Base-by-base conservation (phyloP, 495 filamentous ascomycete genomes). In the Amphirosellinia nigrospora region DNA sequence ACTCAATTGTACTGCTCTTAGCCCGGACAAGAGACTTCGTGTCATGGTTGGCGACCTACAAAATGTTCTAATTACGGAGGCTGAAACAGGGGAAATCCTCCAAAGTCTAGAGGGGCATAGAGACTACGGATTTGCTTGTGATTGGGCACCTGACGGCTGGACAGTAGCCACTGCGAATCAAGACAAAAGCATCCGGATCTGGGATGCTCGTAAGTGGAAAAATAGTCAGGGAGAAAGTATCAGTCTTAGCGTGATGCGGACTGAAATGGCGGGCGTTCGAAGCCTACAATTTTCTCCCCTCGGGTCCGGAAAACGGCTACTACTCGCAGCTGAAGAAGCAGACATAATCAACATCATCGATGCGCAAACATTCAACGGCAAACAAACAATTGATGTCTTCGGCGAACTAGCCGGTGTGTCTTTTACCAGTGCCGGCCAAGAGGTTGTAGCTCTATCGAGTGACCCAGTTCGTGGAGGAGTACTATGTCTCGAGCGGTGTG, bases 121-220 rank as follows among this genome's bases (percentile, higher is more conserved):
- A 28, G 94, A 97, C 77, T 94, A 86, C 72, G 93, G 91, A 58
- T 98, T 98, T 71, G 93, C 94, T 3, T 95, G 92, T 73, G 94
- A 91, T 72, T 98, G 95, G 95, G 90, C 93, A 6, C 91, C 92
- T 23, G 92, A 97, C 79, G 94, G 94, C 66, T 89, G 89, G 77
- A 92, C 92, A 58, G 89, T 97, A 65, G 95, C 95, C 13, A 97
- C 95, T 4, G 93, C 91, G 56, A 95, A 94, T 71, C 94, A 98
- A 78, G 95, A 98, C 83, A 90, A 87, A 79, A 88, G 87, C 19
- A 87, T 95, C 71, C 89, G 91, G 64, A 91, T 98, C 71, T 97
- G 90, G 89, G 95, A 98, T 75, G 90, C 92, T 4, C 88, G 95
- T 26, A 90, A 86, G 56, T 92, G 90, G 90, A 84, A 80, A 16